A percentile compares a stretch with the other conserved stretches of the same genome.
Conservation (phyloP, 805 yeast genomes). For the Spathaspora boniae region DNA sequence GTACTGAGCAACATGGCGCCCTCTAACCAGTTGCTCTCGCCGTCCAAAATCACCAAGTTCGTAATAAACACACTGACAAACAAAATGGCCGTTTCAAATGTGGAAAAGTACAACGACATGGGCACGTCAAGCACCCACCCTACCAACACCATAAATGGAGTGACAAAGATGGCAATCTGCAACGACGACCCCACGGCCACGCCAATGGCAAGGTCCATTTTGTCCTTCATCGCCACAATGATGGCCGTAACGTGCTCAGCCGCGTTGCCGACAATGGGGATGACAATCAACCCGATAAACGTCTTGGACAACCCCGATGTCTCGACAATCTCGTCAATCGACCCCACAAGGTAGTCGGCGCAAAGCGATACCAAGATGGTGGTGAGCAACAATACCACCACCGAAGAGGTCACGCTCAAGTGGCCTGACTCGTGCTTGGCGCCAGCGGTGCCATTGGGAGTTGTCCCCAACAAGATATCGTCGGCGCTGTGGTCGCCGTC, state of each 20-base stretch:
- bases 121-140: conserved; percentile 94
- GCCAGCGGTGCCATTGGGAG: conserved; percentile 11
- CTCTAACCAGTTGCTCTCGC: conserved; percentile 95
- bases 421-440: conserved; percentile 32
- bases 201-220: conserved; percentile 96
- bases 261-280: conserved; percentile 97
- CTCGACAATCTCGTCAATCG: conserved; percentile 85
- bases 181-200: conserved; percentile 95
- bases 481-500: conserved; percentile 23
- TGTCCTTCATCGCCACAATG: conserved; percentile 89
- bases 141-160: conserved; percentile 88
- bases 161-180: conserved; percentile 92
- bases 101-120: conserved; percentile 87
- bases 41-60: conserved; percentile 84
- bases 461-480: conserved; percentile 34
- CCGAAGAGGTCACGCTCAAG: conserved; percentile 52
- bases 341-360: conserved; percentile 91
- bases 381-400: conserved; percentile 54
- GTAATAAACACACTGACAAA: conserved; percentile 87
- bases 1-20: conserved; percentile 90
- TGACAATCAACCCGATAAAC: conserved; percentile 86
- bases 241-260: conserved; percentile 98
- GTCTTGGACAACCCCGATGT: conserved; percentile 88
- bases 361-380: conserved; percentile 82
- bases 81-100: conserved; percentile 90